phyloP scores from a whole-genome alignment of 176 grass and related monocot species.

The Oryza brachyantha region DNA sequence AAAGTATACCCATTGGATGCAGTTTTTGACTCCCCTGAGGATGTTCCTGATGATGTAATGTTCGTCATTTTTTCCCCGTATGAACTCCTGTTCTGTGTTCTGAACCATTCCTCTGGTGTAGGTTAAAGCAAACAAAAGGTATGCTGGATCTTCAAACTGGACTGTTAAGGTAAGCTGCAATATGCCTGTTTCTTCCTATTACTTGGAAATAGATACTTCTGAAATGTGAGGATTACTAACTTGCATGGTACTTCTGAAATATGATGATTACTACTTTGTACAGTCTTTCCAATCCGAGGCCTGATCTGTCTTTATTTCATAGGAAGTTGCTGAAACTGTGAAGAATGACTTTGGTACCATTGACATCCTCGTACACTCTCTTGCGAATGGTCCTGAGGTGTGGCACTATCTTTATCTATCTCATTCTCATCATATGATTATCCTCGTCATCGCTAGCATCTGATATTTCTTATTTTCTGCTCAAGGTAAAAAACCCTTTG shows the following conservation, averaged over 20 bases:
- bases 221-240: background rate
- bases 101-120: conserved; percentile 13
- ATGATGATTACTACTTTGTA: too few species aligned
- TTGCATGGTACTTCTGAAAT: too few species aligned
- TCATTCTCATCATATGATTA: background rate
- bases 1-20: conserved; percentile 97
- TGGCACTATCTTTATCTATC: background rate
- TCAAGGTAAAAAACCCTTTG: conserved; percentile 83
- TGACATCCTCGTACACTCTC: conserved; percentile 96
- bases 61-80: background rate
- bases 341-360: conserved; percentile 96
- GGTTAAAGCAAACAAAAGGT: conserved; percentile 91
- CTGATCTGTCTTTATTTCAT: conserved; percentile 27
- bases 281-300: background rate
- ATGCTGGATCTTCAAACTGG: conserved; percentile 91
- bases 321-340: conserved; percentile 92
- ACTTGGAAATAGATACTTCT: background rate
- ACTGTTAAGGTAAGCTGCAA: conserved; percentile 72
- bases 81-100: background rate
- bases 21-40: conserved; percentile 77
- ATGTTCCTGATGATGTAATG: conserved; percentile 95
- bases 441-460: background rate
- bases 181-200: background rate
- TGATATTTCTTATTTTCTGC: background rate
- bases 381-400: conserved; percentile 97